phyloP scores from a whole-genome alignment of 306 rosid species.

The Coriaria nepalensis region DNA sequence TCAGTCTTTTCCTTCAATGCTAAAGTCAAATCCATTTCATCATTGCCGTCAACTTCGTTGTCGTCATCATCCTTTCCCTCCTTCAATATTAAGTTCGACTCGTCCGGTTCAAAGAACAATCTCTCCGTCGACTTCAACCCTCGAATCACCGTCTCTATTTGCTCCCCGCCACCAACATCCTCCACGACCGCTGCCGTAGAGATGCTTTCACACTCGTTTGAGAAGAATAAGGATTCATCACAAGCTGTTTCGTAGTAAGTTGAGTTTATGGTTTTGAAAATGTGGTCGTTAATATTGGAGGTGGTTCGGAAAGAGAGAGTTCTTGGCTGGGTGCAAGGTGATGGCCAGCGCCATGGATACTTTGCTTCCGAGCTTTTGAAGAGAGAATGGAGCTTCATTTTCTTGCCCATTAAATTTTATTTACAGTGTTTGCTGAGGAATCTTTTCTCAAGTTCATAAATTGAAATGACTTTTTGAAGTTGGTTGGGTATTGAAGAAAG shows the following conservation, averaged over 20 bases:
- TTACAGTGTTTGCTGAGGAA: neutral
- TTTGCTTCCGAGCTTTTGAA: slow-evolving; percentile 25
- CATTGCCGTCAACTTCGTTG: no score
- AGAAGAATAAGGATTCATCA: neutral
- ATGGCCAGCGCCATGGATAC: slow-evolving; percentile 56
- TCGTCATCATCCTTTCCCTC: neutral
- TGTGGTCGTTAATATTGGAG: slow-evolving; percentile 5
- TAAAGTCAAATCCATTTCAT: neutral
- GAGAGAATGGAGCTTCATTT: slow-evolving; percentile 56
- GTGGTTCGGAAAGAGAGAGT: slow-evolving; percentile 58
- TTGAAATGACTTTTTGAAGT: no score
- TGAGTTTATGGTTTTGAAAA: slow-evolving; percentile 31
- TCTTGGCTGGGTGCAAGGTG: slow-evolving; percentile 50
- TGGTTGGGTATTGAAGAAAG: no score
- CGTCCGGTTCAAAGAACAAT: slow-evolving; percentile 44
- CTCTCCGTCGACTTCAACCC: slow-evolving; percentile 46
- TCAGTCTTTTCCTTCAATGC: slow-evolving; percentile 38
- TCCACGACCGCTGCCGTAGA: slow-evolving; percentile 3
- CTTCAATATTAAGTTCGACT: slow-evolving; percentile 4
- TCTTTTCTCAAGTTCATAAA: neutral
- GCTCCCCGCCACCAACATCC: slow-evolving; percentile 16
- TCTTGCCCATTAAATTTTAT: slow-evolving; percentile 27
- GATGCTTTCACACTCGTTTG: slow-evolving; percentile 4
- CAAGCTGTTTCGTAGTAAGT: slow-evolving; percentile 22
- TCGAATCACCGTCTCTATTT: slow-evolving; percentile 39